Conservation (phyloP, 352 stramenopile species). For the Globisporangium irregulare region DNA sequence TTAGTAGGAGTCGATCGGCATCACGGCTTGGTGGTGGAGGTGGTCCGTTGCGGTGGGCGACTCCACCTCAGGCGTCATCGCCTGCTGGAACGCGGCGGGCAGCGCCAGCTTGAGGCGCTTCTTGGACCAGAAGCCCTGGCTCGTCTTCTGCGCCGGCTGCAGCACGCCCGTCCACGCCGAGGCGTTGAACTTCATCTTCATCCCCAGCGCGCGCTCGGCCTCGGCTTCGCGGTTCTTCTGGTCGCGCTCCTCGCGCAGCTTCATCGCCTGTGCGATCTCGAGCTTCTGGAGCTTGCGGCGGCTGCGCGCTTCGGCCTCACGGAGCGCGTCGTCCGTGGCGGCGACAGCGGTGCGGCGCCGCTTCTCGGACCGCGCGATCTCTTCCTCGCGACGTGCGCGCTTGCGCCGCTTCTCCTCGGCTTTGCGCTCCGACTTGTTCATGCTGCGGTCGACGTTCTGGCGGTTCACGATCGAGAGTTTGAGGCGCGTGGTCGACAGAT, state of each 20-base stretch:
- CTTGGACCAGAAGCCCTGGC: slow-evolving; percentile 49
- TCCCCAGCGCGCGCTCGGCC: slow-evolving; percentile 33
- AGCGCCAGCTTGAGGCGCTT: slow-evolving; percentile 62
- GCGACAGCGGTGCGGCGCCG: slow-evolving; percentile 68
- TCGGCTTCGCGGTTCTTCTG: slow-evolving; percentile 44
- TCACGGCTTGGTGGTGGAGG: slow-evolving; percentile 11
- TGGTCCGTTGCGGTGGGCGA: slow-evolving; percentile 11
- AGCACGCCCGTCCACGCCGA: slow-evolving; percentile 54
- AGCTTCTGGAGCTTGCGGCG: slow-evolving; percentile 62
- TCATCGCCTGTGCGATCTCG: slow-evolving; percentile 63
- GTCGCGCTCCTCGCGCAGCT: slow-evolving; percentile 60
- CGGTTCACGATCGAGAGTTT: slow-evolving; percentile 70
- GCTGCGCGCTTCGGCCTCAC: slow-evolving; percentile 73
- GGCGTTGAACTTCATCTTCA: slow-evolving; percentile 67
- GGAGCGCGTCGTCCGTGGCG: slow-evolving; percentile 76
- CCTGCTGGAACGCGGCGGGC: slow-evolving; percentile 34
- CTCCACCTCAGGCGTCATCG: neutral
- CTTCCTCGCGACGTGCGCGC: slow-evolving; percentile 63
- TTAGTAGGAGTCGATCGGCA: slow-evolving; percentile 26
- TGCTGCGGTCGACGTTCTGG: slow-evolving; percentile 61
- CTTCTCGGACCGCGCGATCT: slow-evolving; percentile 76
- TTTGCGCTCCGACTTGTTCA: slow-evolving; percentile 86
- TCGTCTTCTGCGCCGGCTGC: slow-evolving; percentile 24
- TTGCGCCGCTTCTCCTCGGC: slow-evolving; percentile 84
- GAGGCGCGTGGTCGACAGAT: slow-evolving; percentile 48